A percentile compares a stretch with the other conserved stretches of the same genome.
These are phyloP conservation scores for Monilinia polystroma DNA, from an alignment of 2,329 filamentous ascomycete species.

Conservation along the genomic window DNA sequence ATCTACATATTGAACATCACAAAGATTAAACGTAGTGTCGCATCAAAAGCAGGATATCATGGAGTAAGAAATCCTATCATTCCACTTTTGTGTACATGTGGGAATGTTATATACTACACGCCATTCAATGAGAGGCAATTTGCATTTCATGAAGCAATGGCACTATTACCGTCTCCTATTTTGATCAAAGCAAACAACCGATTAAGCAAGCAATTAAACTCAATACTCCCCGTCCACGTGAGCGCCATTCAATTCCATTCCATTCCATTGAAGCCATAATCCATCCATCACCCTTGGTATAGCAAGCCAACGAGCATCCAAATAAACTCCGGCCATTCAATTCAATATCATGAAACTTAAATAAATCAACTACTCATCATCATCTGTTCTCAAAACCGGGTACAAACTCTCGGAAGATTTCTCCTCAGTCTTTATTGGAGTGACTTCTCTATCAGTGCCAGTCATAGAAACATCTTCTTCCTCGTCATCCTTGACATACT, in stretches of 20 bases:
- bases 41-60: neutral
- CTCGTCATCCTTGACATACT: conserved; percentile 47
- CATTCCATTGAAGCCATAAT: conserved; percentile 1
- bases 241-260: neutral
- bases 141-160: neutral
- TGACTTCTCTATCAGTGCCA: conserved; percentile 24
- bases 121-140: neutral
- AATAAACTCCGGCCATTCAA: conserved; percentile 2
- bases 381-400: conserved; percentile 31
- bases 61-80: too few relatives aligned
- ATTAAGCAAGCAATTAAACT: neutral
- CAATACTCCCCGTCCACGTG: conserved; percentile 1
- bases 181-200: neutral
- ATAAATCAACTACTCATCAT: conserved; percentile 23
- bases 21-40: neutral
- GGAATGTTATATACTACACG: neutral
- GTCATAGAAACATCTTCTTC: conserved; percentile 33
- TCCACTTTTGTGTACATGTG: neutral
- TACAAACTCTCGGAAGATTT: conserved; percentile 31
- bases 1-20: neutral
- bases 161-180: neutral
- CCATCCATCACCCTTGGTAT: neutral
- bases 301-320: conserved; percentile 1
- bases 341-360: neutral
- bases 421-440: conserved; percentile 12